These are phyloP conservation scores for Cryptococcus sp. DNA, from an alignment of 1,284 basidiomycete genomes.

Conservation along the genomic window DNA sequence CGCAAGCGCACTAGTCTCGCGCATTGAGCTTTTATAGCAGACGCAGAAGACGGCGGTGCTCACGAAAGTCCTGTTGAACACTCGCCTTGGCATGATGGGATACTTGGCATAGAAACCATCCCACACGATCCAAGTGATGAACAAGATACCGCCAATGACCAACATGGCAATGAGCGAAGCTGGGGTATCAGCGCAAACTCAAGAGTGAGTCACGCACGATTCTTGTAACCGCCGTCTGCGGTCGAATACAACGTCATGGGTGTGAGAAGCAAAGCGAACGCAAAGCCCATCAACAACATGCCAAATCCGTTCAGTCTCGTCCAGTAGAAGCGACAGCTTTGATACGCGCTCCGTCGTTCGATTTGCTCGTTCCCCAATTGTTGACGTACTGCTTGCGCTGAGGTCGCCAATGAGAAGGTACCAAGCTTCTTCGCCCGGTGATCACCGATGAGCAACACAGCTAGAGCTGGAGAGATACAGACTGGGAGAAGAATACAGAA, in stretches of 20 bases:
- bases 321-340: slow-evolving; percentile 27
- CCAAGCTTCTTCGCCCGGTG: slow-evolving; percentile 43
- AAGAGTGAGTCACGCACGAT: no score
- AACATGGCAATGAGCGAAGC: slow-evolving; percentile 51
- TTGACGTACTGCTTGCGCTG: slow-evolving; percentile 21
- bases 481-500: slow-evolving; percentile 50
- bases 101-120: slow-evolving; percentile 37
- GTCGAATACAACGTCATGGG: slow-evolving; percentile 45
- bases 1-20: slow-evolving; percentile 11
- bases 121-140: slow-evolving; percentile 41
- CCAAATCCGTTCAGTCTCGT: slow-evolving; percentile 48
- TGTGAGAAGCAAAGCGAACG: slow-evolving; percentile 45
- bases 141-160: slow-evolving; percentile 39
- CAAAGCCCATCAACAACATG: slow-evolving; percentile 46
- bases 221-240: slow-evolving; percentile 19
- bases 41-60: background rate
- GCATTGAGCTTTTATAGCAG: no score
- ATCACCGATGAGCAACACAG: slow-evolving; percentile 50
- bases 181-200: background rate
- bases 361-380: slow-evolving; percentile 10
- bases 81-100: slow-evolving; percentile 42
- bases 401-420: slow-evolving; percentile 17
- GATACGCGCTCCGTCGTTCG: slow-evolving; percentile 7
- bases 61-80: slow-evolving; percentile 44
- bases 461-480: slow-evolving; percentile 31